These are phyloP conservation scores for Avena insularis DNA, from an alignment of 176 grass and related monocot species.

Conservation along the genomic window DNA sequence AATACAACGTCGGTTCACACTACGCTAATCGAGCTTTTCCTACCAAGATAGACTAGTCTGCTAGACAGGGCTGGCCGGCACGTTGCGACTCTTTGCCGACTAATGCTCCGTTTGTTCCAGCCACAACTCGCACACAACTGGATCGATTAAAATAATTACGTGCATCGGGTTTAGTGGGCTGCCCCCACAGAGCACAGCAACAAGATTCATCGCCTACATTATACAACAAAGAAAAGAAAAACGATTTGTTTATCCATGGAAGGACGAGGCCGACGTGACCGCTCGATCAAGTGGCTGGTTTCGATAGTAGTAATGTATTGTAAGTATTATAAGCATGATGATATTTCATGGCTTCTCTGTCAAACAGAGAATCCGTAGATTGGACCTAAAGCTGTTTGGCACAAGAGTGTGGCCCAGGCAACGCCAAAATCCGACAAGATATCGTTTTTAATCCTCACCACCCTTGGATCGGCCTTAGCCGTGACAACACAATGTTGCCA, in stretches of 20 bases:
- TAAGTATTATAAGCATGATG: background rate
- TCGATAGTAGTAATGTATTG: background rate
- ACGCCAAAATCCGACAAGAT: conserved; percentile 52
- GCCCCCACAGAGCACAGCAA: conserved; percentile 52
- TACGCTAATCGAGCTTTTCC: background rate
- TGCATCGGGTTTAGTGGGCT: conserved; percentile 22
- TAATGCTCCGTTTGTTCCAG: conserved; percentile 33
- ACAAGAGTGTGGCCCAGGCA: conserved; percentile 4
- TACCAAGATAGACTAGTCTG: background rate
- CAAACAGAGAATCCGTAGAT: conserved; percentile 37
- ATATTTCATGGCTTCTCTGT: conserved; percentile 39
- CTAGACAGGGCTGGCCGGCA: background rate
- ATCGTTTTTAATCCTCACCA: conserved; percentile 17
- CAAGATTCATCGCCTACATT: background rate
- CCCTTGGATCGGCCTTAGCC: background rate
- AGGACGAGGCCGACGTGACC: conserved; percentile 27
- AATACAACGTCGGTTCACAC: background rate
- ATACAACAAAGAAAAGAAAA: background rate
- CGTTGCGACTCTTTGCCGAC: conserved; percentile 14
- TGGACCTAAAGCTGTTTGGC: conserved; percentile 36
- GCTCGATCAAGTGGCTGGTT: conserved; percentile 25
- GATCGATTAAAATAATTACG: background rate
- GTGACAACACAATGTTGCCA: conserved; percentile 36
- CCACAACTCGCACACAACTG: background rate
- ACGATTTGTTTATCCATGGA: background rate